Evolutionary conservation across 768 basidiomycete genomes (phyloP).

Genomic region (Tricholoma sp.): DNA sequence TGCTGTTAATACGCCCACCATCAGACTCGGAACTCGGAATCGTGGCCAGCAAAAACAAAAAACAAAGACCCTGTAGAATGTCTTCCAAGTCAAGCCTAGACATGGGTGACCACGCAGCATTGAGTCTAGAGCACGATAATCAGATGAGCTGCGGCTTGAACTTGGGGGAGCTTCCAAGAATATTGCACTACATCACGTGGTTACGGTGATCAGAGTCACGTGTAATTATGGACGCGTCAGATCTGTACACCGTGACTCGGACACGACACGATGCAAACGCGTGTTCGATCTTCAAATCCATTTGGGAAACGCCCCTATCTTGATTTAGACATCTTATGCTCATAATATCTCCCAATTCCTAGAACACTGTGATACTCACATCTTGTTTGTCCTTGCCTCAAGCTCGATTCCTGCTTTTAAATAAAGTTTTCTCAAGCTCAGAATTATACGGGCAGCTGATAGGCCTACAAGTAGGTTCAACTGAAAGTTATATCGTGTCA

Average conservation of each 20-base stretch:
- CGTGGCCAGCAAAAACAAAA: too few relatives aligned
- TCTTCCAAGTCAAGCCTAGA: too few relatives aligned
- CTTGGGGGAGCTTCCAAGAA: too few relatives aligned
- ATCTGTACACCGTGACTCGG: not conserved
- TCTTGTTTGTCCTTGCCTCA: not conserved
- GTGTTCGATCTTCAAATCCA: not conserved
- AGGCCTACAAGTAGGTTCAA: not conserved
- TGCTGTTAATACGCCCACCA: too few relatives aligned
- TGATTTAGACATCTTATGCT: not conserved
- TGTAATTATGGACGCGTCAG: not conserved
- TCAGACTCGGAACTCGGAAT: too few relatives aligned
- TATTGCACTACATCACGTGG: not conserved
- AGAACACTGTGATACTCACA: too few relatives aligned
- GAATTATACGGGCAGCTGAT: not conserved
- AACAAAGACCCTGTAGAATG: too few relatives aligned
- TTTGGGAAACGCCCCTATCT: not conserved
- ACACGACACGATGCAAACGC: not conserved
- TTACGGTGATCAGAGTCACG: not conserved
- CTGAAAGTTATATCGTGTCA: not conserved
- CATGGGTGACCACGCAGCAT: too few relatives aligned
- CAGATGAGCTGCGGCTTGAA: too few relatives aligned
- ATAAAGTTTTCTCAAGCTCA: too few relatives aligned
- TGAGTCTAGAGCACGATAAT: too few relatives aligned
- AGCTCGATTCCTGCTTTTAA: too few relatives aligned
- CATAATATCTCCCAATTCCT: not conserved